phyloP scores from a whole-genome alignment of 2,329 filamentous ascomycete species.

The Claviceps humidiphila region DNA sequence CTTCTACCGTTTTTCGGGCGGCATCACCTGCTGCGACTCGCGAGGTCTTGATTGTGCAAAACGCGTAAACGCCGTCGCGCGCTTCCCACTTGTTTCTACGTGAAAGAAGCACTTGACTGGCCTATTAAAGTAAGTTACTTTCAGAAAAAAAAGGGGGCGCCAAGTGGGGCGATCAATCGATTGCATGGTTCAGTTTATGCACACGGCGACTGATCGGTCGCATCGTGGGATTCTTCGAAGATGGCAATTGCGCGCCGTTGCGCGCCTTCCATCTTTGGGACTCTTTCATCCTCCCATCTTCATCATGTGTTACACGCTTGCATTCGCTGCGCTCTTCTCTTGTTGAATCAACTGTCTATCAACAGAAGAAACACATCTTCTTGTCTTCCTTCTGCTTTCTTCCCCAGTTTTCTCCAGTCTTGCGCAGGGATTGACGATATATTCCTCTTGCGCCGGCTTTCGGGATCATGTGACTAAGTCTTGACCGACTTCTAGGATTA shows the following conservation, averaged over 20 bases:
- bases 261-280: background rate
- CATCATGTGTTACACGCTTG: background rate
- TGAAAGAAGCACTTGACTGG: too few species aligned
- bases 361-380: background rate
- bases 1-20: background rate
- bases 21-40: background rate
- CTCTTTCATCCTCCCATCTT: background rate
- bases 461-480: too few species aligned
- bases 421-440: too few species aligned
- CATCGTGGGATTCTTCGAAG: background rate
- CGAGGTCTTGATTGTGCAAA: background rate
- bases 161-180: background rate
- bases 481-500: too few species aligned
- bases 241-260: background rate
- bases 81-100: background rate
- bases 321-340: background rate
- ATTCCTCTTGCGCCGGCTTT: too few species aligned
- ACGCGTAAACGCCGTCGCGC: background rate
- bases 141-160: background rate
- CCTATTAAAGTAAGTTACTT: too few species aligned
- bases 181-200: background rate
- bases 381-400: background rate
- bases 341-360: background rate
- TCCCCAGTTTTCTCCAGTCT: too few species aligned
- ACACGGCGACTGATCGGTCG: background rate